Evolutionary conservation across 2,329 filamentous ascomycete species (phyloP).

Genomic region (Fusarium tjaetaba): DNA sequence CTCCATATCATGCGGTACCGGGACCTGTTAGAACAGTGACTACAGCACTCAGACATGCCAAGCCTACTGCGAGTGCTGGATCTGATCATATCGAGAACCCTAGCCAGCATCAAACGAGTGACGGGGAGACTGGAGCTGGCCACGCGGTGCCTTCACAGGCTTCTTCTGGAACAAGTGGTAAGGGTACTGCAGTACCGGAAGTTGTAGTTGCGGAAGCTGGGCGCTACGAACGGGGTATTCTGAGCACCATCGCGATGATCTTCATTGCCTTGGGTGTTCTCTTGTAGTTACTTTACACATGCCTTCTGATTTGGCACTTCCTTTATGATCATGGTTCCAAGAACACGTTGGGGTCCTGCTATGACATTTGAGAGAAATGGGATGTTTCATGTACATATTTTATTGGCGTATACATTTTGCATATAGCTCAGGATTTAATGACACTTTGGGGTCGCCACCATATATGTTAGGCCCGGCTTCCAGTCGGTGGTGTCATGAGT

Average conservation of each 20-base stretch:
- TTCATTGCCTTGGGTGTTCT: background rate
- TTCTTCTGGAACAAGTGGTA: fast-evolving
- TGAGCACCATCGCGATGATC: fast-evolving
- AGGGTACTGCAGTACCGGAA: background rate
- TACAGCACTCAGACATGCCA: background rate
- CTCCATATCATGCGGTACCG: background rate
- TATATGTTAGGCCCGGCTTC: fast-evolving
- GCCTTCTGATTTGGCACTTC: background rate
- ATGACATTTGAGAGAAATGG: fast-evolving
- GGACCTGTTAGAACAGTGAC: background rate
- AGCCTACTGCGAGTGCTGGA: background rate
- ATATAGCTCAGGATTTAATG: background rate
- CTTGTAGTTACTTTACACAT: fast-evolving
- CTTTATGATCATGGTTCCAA: background rate
- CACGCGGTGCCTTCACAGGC: background rate
- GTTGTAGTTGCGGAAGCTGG: background rate
- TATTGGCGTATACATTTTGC: fast-evolving
- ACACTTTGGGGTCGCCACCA: fast-evolving
- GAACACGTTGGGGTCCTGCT: background rate
- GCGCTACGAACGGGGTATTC: fast-evolving
- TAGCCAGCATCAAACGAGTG: fast-evolving
- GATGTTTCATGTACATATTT: background rate
- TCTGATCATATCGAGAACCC: fast-evolving
- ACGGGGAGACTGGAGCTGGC: background rate
- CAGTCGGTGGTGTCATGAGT: no score